These are phyloP conservation scores for Raphanus sativus DNA, from an alignment of 345 rosid genomes.

Conservation along the genomic window DNA sequence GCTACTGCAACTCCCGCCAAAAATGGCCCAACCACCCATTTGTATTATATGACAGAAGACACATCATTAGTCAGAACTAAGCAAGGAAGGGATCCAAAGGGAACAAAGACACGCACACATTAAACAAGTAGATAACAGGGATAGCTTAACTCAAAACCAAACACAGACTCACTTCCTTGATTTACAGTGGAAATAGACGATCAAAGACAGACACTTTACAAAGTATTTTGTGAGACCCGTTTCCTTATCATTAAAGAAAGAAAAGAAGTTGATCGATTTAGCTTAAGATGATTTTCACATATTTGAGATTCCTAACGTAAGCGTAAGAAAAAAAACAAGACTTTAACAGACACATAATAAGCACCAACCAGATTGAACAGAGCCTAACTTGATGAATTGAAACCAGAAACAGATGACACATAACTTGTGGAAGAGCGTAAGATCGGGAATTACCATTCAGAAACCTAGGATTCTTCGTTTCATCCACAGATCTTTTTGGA, in stretches of 20 bases:
- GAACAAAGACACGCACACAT: not conserved
- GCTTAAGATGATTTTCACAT: too few relatives aligned
- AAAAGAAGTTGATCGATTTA: too few relatives aligned
- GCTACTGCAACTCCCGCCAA: slow-evolving; percentile 83
- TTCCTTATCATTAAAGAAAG: too few relatives aligned
- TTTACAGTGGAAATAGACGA: not conserved
- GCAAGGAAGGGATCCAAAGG: not conserved
- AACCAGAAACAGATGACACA: not conserved
- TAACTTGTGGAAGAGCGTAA: slow-evolving; percentile 12
- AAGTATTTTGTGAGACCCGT: too few relatives aligned
- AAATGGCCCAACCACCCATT: slow-evolving; percentile 42
- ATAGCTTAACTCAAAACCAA: not conserved
- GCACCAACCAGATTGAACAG: not conserved
- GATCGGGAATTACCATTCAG: slow-evolving; percentile 25
- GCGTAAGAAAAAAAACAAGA: too few relatives aligned
- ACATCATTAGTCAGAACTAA: too few relatives aligned
- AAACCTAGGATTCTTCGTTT: not conserved
- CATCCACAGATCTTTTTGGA: slow-evolving; percentile 4
- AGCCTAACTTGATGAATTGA: not conserved
- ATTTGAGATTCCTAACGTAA: too few relatives aligned
- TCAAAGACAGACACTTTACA: too few relatives aligned
- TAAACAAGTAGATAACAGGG: not conserved
- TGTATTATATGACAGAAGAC: too few relatives aligned
- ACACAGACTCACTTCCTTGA: not conserved
- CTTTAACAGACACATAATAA: not conserved